phyloP scores from a whole-genome alignment of 768 basidiomycete genomes.

The Russula sp. region DNA sequence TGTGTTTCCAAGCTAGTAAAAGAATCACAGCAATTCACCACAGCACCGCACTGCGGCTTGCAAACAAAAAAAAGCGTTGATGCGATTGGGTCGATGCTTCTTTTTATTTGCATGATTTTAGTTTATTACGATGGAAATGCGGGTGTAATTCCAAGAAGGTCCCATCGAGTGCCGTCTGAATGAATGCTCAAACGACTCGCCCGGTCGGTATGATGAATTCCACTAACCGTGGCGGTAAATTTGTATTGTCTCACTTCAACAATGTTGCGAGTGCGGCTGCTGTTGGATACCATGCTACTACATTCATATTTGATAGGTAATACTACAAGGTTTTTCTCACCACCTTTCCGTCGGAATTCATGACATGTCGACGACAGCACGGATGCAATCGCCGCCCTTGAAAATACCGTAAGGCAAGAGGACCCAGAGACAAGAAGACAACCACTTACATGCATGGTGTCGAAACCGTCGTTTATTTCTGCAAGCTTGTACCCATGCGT shows the following conservation, averaged over 20 bases:
- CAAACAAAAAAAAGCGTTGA: no score
- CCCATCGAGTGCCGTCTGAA: background rate
- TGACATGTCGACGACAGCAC: constrained; percentile 90
- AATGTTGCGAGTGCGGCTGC: background rate
- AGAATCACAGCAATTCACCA: no score
- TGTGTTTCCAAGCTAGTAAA: no score
- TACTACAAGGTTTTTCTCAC: background rate
- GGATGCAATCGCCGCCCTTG: constrained; percentile 84
- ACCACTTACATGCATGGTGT: constrained; percentile 90
- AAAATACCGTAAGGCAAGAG: constrained; percentile 21
- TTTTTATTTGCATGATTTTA: no score
- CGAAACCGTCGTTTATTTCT: constrained; percentile 84
- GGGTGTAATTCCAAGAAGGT: background rate
- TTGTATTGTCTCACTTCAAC: background rate
- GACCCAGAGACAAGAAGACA: background rate
- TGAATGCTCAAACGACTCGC: background rate
- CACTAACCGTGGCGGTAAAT: no score
- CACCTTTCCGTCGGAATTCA: constrained; percentile 4
- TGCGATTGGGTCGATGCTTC: no score
- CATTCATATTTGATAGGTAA: background rate
- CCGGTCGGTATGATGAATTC: no score
- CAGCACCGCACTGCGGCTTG: no score
- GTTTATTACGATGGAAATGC: background rate
- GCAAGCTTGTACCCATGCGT: constrained; percentile 76
- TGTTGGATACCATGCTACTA: background rate